Conservation (phyloP, 768 basidiomycete genomes). For the Paxillus rubicundulus region DNA sequence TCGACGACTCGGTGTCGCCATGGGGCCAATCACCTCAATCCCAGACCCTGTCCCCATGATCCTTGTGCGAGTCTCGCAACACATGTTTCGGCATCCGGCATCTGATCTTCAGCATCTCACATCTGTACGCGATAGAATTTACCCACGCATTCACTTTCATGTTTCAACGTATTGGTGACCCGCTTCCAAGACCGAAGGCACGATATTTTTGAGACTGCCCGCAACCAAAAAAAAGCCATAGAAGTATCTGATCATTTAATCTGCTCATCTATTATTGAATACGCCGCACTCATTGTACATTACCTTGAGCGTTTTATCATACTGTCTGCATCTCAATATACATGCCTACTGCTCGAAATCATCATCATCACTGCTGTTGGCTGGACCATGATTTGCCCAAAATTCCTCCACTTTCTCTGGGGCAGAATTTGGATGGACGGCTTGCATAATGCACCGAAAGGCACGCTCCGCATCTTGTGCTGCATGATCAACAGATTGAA, state of each 20-base stretch:
- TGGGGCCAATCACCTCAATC: conserved; percentile 29
- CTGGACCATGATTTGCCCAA: conserved; percentile 7
- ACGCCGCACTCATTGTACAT: conserved; percentile 11
- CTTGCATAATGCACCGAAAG: conserved; percentile 43
- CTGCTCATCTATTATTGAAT: conserved; percentile 6
- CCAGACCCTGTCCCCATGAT: conserved; percentile 1
- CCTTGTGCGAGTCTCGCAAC: background rate
- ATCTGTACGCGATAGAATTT: background rate
- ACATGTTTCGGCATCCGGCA: background rate
- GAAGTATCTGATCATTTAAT: conserved; percentile 11
- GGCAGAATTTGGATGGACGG: background rate
- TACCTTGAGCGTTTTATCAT: conserved; percentile 10
- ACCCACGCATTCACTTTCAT: background rate
- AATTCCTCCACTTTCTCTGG: background rate
- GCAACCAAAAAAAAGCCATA: background rate
- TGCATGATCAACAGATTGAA: conserved; percentile 56
- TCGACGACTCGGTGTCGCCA: conserved; percentile 60
- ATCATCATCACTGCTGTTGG: no score
- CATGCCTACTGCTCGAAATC: no score
- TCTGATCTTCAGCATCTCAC: background rate
- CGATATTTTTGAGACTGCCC: conserved; percentile 3
- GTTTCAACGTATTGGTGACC: conserved; percentile 7
- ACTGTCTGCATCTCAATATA: background rate
- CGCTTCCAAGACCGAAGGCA: background rate
- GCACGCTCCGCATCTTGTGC: conserved; percentile 55